Percentiles rank a stretch among this genome's conserved stretches.
phyloP scores from a whole-genome alignment of 805 yeast species.

The Candida xiaguanensis region DNA sequence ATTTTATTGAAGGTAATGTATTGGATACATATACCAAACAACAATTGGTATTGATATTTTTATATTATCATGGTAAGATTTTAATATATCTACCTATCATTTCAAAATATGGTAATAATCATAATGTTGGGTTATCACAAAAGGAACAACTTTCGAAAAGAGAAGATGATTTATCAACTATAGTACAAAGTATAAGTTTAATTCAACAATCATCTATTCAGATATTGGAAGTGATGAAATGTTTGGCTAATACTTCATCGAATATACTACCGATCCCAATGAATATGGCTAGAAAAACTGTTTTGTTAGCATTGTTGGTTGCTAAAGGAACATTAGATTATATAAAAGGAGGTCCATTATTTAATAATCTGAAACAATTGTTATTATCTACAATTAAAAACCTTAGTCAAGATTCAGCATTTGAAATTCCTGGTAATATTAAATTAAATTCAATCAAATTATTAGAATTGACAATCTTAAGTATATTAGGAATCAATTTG shows the following conservation, averaged over 20 bases:
- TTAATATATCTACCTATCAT: slow-evolving; percentile 40
- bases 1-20: slow-evolving; percentile 11
- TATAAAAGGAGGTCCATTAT: slow-evolving; percentile 76
- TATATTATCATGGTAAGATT: slow-evolving; percentile 41
- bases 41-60: slow-evolving; percentile 49
- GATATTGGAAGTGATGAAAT: slow-evolving; percentile 50
- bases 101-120: slow-evolving; percentile 39
- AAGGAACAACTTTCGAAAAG: slow-evolving; percentile 31
- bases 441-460: slow-evolving; percentile 54
- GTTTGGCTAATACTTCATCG: slow-evolving; percentile 35
- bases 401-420: slow-evolving; percentile 47
- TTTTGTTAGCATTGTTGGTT: slow-evolving; percentile 59
- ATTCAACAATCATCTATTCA: slow-evolving; percentile 67
- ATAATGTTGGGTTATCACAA: slow-evolving; percentile 37
- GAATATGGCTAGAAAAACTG: slow-evolving; percentile 58
- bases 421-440: slow-evolving; percentile 58
- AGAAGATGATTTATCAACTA: slow-evolving; percentile 31
- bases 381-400: slow-evolving; percentile 48
- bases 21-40: slow-evolving; percentile 37
- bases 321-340: slow-evolving; percentile 79
- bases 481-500: slow-evolving; percentile 54
- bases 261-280: slow-evolving; percentile 59
- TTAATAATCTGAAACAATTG: slow-evolving; percentile 62
- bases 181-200: slow-evolving; percentile 55
- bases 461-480: slow-evolving; percentile 56